These are phyloP conservation scores for Paralagenidium karlingii DNA, from an alignment of 352 stramenopile species.

Conservation along the genomic window DNA sequence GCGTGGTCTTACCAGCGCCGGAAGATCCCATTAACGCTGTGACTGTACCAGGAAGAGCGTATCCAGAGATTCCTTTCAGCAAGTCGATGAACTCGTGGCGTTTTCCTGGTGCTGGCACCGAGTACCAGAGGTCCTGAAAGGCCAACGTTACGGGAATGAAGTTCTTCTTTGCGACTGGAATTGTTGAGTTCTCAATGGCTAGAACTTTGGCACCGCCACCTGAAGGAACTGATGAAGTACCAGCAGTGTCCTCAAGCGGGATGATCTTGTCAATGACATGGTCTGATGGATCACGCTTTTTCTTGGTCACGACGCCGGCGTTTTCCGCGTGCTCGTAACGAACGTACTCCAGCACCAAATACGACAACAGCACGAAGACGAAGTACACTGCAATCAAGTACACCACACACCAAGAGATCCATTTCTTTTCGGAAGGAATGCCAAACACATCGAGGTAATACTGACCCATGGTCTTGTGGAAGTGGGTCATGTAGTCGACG, in stretches of 20 bases:
- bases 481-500: constrained; percentile 33
- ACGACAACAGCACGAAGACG: constrained; percentile 21
- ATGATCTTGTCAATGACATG: background rate
- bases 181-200: background rate
- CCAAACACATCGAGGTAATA: constrained; percentile 35
- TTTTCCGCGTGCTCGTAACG: constrained; percentile 10
- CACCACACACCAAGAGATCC: constrained; percentile 44
- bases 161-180: background rate
- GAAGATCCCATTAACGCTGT: constrained; percentile 83
- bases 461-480: constrained; percentile 17
- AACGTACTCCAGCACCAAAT: constrained; percentile 26
- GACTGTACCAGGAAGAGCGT: constrained; percentile 68
- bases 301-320: too few relatives aligned
- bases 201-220: background rate
- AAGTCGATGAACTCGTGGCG: constrained; percentile 50
- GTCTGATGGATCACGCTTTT: constrained; percentile 1
- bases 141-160: constrained; percentile 2
- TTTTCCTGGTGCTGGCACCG: constrained; percentile 24
- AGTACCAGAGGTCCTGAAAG: constrained; percentile 16
- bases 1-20: constrained; percentile 74
- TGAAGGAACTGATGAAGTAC: background rate
- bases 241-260: background rate
- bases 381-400: constrained; percentile 35
- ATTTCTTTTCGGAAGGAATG: constrained; percentile 26
- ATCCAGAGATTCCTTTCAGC: constrained; percentile 71